phyloP scores from a whole-genome alignment of 345 rosid species.

The Eucalyptus tenuipes region DNA sequence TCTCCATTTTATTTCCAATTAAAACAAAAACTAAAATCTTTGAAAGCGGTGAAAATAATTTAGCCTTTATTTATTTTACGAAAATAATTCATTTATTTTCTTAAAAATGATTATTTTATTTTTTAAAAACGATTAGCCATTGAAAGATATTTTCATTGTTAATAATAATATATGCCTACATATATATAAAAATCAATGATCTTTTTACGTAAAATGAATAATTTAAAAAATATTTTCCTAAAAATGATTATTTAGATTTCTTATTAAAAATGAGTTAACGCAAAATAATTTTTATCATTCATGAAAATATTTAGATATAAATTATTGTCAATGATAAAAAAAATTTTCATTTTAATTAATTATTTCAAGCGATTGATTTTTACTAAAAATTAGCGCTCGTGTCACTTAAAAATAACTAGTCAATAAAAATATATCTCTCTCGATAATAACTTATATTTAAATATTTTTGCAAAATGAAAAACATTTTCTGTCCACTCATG shows the following conservation, averaged over 20 bases:
- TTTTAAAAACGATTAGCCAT: too few species aligned
- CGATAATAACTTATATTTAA: accelerated
- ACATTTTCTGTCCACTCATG: neutral
- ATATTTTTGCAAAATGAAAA: too few species aligned
- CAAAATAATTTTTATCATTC: neutral
- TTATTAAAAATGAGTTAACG: too few species aligned
- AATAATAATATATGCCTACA: too few species aligned
- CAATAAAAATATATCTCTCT: too few species aligned
- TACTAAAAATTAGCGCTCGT: accelerated
- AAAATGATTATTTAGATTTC: accelerated
- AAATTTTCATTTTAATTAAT: neutral
- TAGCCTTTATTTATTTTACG: neutral
- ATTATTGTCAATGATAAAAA: accelerated
- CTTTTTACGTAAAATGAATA: accelerated
- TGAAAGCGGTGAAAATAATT: neutral
- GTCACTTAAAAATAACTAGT: neutral
- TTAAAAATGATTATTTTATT: accelerated
- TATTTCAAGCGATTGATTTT: too few species aligned
- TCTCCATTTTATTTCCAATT: neutral
- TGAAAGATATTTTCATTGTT: too few species aligned
- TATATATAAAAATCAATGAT: too few species aligned
- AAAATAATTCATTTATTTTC: too few species aligned
- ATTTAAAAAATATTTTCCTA: accelerated
- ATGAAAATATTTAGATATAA: accelerated
- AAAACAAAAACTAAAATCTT: neutral